phyloP scores from a whole-genome alignment of 495 filamentous ascomycete genomes.

The Aspergillus mulundensis region DNA sequence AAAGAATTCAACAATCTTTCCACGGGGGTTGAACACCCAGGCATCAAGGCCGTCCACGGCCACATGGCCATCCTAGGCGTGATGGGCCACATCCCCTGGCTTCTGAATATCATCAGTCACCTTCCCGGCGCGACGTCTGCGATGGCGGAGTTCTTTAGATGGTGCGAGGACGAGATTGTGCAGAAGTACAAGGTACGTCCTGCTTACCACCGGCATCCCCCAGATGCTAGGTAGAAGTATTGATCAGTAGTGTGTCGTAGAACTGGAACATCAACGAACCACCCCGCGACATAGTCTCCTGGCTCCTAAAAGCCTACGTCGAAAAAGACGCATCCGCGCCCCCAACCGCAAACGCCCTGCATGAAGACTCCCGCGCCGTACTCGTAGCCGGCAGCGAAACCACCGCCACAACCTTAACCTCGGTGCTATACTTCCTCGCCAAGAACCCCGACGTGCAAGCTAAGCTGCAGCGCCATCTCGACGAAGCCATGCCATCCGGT shows the following conservation, averaged over 20 bases:
- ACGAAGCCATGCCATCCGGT: conserved; percentile 15
- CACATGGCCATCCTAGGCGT: conserved; percentile 24
- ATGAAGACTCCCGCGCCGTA: not conserved
- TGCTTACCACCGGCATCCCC: too few relatives aligned
- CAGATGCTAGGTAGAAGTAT: not conserved
- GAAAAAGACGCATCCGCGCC: conserved; percentile 10
- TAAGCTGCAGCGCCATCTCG: conserved; percentile 1
- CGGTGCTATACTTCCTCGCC: not conserved
- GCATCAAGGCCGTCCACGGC: conserved; percentile 36
- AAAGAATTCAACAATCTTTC: conserved; percentile 15
- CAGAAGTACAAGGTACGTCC: not conserved
- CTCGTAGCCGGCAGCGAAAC: not conserved
- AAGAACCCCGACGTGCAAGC: not conserved
- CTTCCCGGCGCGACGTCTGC: conserved; percentile 12
- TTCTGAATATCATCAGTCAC: conserved; percentile 3
- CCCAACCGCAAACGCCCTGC: not conserved
- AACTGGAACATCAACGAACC: conserved; percentile 8
- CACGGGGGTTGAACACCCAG: conserved; percentile 45
- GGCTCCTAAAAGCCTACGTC: not conserved
- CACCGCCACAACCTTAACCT: not conserved
- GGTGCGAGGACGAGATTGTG: conserved; percentile 8
- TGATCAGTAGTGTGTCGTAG: not conserved
- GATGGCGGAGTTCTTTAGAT: conserved; percentile 4
- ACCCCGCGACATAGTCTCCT: conserved; percentile 14
- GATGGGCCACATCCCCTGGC: conserved; percentile 20